phyloP scores from a whole-genome alignment of 2,329 filamentous ascomycete genomes.

The Colletotrichum orchidophilum region DNA sequence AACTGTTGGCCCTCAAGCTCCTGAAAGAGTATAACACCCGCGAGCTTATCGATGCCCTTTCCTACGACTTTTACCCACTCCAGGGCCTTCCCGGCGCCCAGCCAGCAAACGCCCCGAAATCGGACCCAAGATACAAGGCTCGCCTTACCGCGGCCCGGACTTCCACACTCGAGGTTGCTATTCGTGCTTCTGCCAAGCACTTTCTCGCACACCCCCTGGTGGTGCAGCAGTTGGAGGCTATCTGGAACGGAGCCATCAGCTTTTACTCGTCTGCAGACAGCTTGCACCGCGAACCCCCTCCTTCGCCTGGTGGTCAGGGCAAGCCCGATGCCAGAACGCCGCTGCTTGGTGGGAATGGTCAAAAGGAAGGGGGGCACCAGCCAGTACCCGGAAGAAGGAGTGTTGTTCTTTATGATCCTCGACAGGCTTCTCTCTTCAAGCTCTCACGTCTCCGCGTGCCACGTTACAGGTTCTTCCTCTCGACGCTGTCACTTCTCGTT shows the following conservation, averaged over 20 bases:
- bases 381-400: conserved; percentile 69
- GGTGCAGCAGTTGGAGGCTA: conserved; percentile 93
- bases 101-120: conserved; percentile 48
- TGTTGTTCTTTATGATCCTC: conserved; percentile 88
- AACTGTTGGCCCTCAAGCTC: conserved; percentile 88
- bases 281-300: conserved; percentile 71
- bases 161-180: conserved; percentile 91
- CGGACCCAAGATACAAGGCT: conserved; percentile 52
- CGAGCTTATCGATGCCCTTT: conserved; percentile 92
- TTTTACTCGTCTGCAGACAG: conserved; percentile 91
- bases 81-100: conserved; percentile 74
- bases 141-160: conserved; percentile 75
- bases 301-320: conserved; percentile 38
- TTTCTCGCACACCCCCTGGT: conserved; percentile 92
- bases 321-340: conserved; percentile 60
- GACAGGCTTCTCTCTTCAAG: conserved; percentile 91
- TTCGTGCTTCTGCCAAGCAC: conserved; percentile 90
- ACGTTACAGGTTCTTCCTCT: conserved; percentile 89
- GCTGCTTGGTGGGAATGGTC: conserved; percentile 53
- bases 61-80: conserved; percentile 93
- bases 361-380: conserved; percentile 42
- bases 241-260: conserved; percentile 95
- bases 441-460: conserved; percentile 90
- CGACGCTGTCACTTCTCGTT: conserved; percentile 85
- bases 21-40: conserved; percentile 89